Evolutionary conservation across 2,329 filamentous ascomycete genomes (phyloP).

Genomic region (Claviceps citrina): DNA sequence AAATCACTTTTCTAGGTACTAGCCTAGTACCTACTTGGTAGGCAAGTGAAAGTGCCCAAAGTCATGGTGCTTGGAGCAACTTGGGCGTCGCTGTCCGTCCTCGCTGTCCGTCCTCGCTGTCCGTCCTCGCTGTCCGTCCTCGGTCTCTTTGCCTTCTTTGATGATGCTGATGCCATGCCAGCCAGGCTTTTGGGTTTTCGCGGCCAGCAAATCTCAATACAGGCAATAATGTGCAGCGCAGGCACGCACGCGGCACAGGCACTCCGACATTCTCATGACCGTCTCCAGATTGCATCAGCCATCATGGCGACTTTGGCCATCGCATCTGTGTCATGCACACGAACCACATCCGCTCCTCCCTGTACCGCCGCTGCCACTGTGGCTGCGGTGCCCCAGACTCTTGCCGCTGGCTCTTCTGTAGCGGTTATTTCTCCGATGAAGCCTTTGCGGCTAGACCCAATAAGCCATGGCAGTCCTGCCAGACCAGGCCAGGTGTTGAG

Average conservation of each 20-base stretch:
- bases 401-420: slow-evolving; percentile 51
- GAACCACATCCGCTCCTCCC: slow-evolving; percentile 78
- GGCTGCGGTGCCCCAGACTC: slow-evolving; percentile 75
- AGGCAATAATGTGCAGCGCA: not conserved
- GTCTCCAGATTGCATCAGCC: slow-evolving; percentile 81
- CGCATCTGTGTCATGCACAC: slow-evolving; percentile 79
- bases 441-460: slow-evolving; percentile 76
- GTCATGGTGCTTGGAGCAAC: slow-evolving; percentile 6
- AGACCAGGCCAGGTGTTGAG: slow-evolving; percentile 51
- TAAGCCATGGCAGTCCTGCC: slow-evolving; percentile 65
- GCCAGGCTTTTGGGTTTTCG: not conserved
- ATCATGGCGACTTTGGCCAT: slow-evolving; percentile 76
- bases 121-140: not conserved
- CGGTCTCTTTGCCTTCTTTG: no score
- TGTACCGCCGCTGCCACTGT: slow-evolving; percentile 73
- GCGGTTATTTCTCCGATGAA: slow-evolving; percentile 78
- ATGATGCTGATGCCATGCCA: no score
- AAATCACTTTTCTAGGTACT: slow-evolving; percentile 4
- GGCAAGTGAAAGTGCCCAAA: not conserved
- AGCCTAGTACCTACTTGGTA: no score
- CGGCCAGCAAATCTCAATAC: not conserved
- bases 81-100: not conserved
- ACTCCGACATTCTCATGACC: slow-evolving; percentile 1
- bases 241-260: not conserved
- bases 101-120: not conserved